Evolutionary conservation across 2,329 filamentous ascomycete species (phyloP).

Genomic region (Trichoderma citrinoviride): DNA sequence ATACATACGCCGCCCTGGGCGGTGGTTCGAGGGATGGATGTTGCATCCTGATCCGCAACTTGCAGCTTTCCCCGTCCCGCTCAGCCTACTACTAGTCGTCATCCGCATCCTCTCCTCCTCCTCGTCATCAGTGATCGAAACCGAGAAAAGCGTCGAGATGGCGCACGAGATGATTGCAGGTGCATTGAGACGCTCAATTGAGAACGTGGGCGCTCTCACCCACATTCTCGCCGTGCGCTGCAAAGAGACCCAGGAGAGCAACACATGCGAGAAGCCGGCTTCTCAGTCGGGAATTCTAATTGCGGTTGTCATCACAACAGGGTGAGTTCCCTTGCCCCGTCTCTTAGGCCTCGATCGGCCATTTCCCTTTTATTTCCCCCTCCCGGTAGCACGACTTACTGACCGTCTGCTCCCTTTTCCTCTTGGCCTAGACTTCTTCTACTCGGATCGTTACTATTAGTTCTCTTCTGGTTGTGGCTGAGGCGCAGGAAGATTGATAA

Average conservation of each 20-base stretch:
- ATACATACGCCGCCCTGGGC: neutral
- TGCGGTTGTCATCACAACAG: conserved; percentile 1
- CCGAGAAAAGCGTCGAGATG: neutral
- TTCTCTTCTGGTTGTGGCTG: conserved; percentile 9
- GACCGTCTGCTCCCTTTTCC: neutral
- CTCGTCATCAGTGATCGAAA: neutral
- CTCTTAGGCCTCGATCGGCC: neutral
- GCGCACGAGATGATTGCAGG: neutral
- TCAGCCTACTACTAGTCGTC: neutral
- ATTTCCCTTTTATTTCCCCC: neutral
- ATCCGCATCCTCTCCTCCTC: neutral
- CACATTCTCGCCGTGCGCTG: conserved; percentile 1
- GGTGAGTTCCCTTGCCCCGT: neutral
- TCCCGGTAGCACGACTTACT: neutral
- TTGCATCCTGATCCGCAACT: neutral
- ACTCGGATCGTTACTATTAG: neutral
- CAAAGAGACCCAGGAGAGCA: conserved; percentile 5
- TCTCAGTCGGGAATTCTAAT: neutral
- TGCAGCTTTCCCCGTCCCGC: neutral
- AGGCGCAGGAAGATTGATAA: conserved; percentile 2
- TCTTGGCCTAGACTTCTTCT: neutral
- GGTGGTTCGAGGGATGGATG: neutral
- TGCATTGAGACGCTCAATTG: conserved; percentile 1
- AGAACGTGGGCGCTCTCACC: neutral
- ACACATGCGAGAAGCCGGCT: conserved; percentile 17